Conservation (phyloP, 257 asterid species). For the Orobanche coerulescens region DNA sequence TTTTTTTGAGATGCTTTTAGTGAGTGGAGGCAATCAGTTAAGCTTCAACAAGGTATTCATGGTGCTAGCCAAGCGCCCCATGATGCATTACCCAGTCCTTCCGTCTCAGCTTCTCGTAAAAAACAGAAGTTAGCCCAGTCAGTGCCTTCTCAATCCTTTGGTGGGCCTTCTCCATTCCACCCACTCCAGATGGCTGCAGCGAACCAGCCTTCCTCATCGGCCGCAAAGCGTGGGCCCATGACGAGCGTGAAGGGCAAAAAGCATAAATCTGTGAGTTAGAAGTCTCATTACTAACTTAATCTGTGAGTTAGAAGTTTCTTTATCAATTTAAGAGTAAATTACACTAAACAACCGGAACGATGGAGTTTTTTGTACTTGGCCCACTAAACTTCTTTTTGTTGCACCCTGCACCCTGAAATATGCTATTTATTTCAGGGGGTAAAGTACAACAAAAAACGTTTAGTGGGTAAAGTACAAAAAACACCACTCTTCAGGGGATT, state of each 20-base stretch:
- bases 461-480: too few species aligned
- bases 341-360: too few species aligned
- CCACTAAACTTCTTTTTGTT: too few species aligned
- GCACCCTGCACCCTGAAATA: too few species aligned
- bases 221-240: constrained; percentile 54
- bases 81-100: constrained; percentile 52
- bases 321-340: not conserved
- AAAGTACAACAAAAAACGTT: too few species aligned
- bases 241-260: constrained; percentile 51
- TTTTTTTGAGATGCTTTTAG: constrained; percentile 27
- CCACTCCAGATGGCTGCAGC: constrained; percentile 34
- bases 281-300: not conserved
- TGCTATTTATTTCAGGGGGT: too few species aligned
- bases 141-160: constrained; percentile 47
- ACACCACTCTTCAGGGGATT: too few species aligned
- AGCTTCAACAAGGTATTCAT: constrained; percentile 38
- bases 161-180: constrained; percentile 45
- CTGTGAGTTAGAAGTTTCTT: not conserved
- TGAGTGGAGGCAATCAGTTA: constrained; percentile 58
- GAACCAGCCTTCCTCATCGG: constrained; percentile 62
- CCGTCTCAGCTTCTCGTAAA: constrained; percentile 67
- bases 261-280: constrained; percentile 46
- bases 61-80: constrained; percentile 45
- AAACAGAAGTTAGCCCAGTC: constrained; percentile 47
- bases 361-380: too few species aligned